Evolutionary conservation across 2,329 filamentous ascomycete genomes (phyloP).

Genomic region (Huntiella decipiens): DNA sequence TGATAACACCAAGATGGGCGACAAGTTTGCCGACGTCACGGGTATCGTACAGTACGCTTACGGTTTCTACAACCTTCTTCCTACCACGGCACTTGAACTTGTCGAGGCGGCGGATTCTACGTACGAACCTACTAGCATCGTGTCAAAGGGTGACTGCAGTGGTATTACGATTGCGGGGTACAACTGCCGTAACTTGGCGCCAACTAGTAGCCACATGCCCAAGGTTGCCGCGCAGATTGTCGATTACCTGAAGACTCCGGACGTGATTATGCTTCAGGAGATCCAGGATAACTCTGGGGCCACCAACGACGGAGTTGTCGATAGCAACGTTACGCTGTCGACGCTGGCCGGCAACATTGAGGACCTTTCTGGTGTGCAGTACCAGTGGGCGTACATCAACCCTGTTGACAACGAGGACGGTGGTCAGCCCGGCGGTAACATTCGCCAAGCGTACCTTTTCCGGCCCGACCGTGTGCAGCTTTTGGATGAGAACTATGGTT

Average conservation of each 20-base stretch:
- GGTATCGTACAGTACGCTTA: conserved; percentile 48
- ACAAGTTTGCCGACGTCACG: conserved; percentile 44
- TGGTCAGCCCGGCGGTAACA: conserved; percentile 51
- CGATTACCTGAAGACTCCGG: conserved; percentile 40
- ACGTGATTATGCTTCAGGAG: conserved; percentile 51
- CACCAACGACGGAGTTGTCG: conserved; percentile 37
- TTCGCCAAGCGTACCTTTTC: conserved; percentile 53
- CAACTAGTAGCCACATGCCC: conserved; percentile 34
- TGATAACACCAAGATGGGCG: conserved; percentile 41
- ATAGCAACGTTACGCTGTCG: conserved; percentile 38
- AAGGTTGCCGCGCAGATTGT: conserved; percentile 46
- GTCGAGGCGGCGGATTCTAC: conserved; percentile 26
- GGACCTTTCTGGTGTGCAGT: conserved; percentile 29
- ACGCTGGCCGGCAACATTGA: conserved; percentile 35
- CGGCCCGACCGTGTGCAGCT: conserved; percentile 38
- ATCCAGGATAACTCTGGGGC: conserved; percentile 48
- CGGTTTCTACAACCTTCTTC: conserved; percentile 51
- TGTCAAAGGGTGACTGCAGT: conserved; percentile 35
- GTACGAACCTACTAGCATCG: conserved; percentile 31
- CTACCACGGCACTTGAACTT: conserved; percentile 36
- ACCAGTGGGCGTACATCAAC: conserved; percentile 39
- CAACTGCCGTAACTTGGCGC: conserved; percentile 50
- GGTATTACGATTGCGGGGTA: conserved; percentile 47
- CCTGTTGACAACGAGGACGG: conserved; percentile 44
- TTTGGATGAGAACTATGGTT: conserved; percentile 38